phyloP scores from a whole-genome alignment of 352 stramenopile genomes.

The Thraustotheca clavata region DNA sequence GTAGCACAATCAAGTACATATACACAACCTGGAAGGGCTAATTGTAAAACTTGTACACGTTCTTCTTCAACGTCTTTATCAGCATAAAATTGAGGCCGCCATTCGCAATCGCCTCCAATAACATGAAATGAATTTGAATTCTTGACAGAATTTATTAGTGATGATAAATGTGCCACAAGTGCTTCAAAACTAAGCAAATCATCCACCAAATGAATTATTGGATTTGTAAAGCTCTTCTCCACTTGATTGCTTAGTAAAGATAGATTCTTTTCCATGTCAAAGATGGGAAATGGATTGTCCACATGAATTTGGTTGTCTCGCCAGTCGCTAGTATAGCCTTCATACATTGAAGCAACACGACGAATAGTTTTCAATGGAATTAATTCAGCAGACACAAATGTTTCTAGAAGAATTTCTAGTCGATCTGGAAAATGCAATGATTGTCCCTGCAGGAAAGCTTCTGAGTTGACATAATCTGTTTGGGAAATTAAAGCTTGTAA shows the following conservation, averaged over 20 bases:
- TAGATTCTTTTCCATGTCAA: too few species aligned
- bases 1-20: constrained; percentile 6
- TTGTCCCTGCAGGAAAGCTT: not conserved
- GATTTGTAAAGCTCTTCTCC: too few species aligned
- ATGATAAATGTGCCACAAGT: too few species aligned
- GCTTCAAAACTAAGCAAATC: too few species aligned
- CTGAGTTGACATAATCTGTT: not conserved
- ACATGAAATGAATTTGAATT: too few species aligned
- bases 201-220: too few species aligned
- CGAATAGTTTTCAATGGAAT: not conserved
- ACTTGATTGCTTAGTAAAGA: too few species aligned
- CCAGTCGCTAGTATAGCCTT: too few species aligned
- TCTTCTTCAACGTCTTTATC: not conserved
- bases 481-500: not conserved
- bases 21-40: not conserved
- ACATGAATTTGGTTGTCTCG: too few species aligned
- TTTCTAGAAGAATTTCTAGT: not conserved
- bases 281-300: too few species aligned
- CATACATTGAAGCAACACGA: not conserved
- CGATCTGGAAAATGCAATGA: not conserved
- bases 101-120: constrained; percentile 18
- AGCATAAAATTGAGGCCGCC: not conserved
- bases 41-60: constrained; percentile 4
- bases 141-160: too few species aligned
- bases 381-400: not conserved